Percentiles rank a stretch among this genome's conserved stretches.
phyloP scores from a whole-genome alignment of 2,329 filamentous ascomycete species.

The Allantophomopsis cytisporea region DNA sequence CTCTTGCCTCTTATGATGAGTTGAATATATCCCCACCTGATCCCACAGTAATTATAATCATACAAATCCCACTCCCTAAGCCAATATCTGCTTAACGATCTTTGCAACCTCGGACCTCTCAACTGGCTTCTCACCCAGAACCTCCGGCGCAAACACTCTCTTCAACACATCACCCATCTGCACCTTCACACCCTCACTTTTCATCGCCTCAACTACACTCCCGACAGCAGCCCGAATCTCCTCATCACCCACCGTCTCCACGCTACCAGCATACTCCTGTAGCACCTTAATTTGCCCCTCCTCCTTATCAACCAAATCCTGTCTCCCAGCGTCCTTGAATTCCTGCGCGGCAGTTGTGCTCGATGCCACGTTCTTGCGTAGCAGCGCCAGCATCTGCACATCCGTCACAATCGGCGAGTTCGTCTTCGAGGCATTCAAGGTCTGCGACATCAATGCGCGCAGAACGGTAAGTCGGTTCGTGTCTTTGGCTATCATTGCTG shows the following conservation, averaged over 20 bases:
- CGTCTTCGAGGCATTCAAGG: constrained; percentile 67
- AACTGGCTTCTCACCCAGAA: constrained; percentile 48
- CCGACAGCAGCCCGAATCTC: constrained; percentile 42
- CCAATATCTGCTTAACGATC: constrained; percentile 39
- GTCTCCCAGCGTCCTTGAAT: constrained; percentile 47
- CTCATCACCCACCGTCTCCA: constrained; percentile 40
- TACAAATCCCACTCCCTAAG: too few species aligned
- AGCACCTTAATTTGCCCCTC: constrained; percentile 49
- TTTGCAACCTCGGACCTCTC: constrained; percentile 47
- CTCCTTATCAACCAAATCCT: constrained; percentile 61
- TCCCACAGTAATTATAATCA: too few species aligned
- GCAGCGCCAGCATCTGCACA: constrained; percentile 50
- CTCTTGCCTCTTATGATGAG: too few species aligned
- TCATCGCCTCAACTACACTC: constrained; percentile 34
- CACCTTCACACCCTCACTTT: constrained; percentile 30
- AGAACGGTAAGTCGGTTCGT: constrained; percentile 52
- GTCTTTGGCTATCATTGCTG: constrained; percentile 53
- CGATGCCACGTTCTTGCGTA: constrained; percentile 48
- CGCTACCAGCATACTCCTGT: constrained; percentile 47
- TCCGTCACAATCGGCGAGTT: constrained; percentile 55
- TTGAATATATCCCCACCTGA: too few species aligned
- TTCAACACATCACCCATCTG: constrained; percentile 51
- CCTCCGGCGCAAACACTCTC: constrained; percentile 35
- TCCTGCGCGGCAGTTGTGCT: constrained; percentile 46
- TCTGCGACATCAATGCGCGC: constrained; percentile 52